phyloP scores from a whole-genome alignment of 345 rosid genomes.

The Populus nigra region DNA sequence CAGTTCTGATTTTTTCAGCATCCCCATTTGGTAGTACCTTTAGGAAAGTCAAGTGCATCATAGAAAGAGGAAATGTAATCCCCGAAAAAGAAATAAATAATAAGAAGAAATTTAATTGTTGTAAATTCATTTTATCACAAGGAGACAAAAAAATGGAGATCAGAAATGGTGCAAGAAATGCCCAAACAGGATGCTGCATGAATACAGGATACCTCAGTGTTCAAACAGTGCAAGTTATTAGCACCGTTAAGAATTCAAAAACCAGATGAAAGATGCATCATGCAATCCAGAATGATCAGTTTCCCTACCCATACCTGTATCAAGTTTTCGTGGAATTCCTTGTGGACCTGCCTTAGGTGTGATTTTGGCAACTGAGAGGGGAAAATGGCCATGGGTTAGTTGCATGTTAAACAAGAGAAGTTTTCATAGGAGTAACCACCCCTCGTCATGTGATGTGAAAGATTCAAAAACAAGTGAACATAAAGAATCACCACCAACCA shows the following conservation, averaged over 20 bases:
- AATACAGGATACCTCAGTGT: neutral
- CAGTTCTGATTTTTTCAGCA: neutral
- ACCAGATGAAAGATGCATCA: neutral
- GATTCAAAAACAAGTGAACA: too few relatives aligned
- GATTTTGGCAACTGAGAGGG: conserved; percentile 57
- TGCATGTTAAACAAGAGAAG: neutral
- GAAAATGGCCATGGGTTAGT: conserved; percentile 6
- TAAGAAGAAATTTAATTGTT: too few relatives aligned
- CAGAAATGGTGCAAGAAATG: neutral
- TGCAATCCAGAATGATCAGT: neutral
- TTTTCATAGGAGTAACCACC: too few relatives aligned
- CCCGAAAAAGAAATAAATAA: too few relatives aligned
- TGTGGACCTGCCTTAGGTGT: neutral
- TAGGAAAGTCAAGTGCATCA: neutral
- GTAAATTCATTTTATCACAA: too few relatives aligned
- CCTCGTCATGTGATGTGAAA: too few relatives aligned
- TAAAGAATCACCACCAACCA: too few relatives aligned
- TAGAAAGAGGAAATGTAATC: neutral
- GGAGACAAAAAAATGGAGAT: neutral
- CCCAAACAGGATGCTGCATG: neutral
- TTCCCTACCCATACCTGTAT: neutral
- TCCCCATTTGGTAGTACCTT: neutral
- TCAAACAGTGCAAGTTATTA: neutral
- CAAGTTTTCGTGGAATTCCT: too few relatives aligned
- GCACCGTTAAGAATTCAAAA: neutral